Base-by-base conservation (phyloP, 441 rosid genomes). In the Gossypium schwendimanii region DNA sequence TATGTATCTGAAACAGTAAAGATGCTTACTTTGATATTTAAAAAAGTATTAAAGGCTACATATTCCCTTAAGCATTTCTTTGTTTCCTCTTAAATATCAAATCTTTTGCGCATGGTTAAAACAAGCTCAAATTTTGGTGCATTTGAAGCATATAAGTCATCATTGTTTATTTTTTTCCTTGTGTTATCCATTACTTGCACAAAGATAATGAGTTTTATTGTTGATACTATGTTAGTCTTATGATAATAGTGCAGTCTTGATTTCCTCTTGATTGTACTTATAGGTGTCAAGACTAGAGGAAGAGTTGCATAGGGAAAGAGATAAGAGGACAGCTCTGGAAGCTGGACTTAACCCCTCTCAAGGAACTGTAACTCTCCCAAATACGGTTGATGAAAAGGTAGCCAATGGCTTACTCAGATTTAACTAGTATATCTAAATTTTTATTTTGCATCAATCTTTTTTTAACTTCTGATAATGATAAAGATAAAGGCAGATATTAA, bases 251-350 rank as follows among this genome's bases (percentile, higher is more conserved):
- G 11, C 11, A 24, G 55, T 58, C 15, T 65, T 73, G 75, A 63
- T 63, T 63, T 50, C 20, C 61, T 33, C 28, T 11, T 52, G 8
- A 9, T 63, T 73, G 63, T 44, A 63, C 41, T 53, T 54, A 24
- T 69, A 91, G 97, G 97, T 96, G 74, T 83, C 78, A 80, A 89
- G 91, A 82, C 89, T 96, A 72, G 89, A 87, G 78, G 94, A 87
- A 69, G 88, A 88, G 79, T 85, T 96, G 85, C 93, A 84, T 76
- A 87, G 74, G 80, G 96, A 96, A 86, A 87, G 83, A 78, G 87
- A 87, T 65, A 86, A 79, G 82, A 87, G 85, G 78, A 73, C 49
- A 78, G 84, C 86, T 79, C 77, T 96, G 55, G 94, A 91, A 84
- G 79, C 92, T 73, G 96, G 81, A 77, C 86, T 91, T 75, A 61